A percentile compares a stretch with the other conserved stretches of the same genome.
Evolutionary conservation across 495 filamentous ascomycete species (phyloP).

Genomic region (Talaromyces trachyspermus): DNA sequence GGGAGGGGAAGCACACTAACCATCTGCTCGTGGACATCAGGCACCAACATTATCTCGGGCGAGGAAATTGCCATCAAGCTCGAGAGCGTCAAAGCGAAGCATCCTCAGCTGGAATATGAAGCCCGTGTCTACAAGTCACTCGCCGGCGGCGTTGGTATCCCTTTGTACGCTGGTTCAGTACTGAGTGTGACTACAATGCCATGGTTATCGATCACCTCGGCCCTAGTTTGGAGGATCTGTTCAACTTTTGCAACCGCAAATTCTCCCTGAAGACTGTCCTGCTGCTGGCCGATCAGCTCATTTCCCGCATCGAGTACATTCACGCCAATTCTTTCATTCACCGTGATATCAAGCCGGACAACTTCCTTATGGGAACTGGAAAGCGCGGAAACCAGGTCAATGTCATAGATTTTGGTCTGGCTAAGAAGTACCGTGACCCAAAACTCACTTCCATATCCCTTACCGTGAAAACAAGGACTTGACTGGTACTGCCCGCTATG

Average conservation of each 20-base stretch:
- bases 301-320: slow-evolving; percentile 99
- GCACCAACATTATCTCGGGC: slow-evolving; percentile 99
- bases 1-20: slow-evolving; percentile 6
- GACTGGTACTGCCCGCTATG: slow-evolving; percentile 97
- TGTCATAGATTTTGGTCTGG: slow-evolving; percentile 97
- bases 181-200: slow-evolving; percentile 99
- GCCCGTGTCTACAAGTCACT: slow-evolving; percentile 99
- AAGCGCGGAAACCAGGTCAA: slow-evolving; percentile 99
- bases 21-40: slow-evolving; percentile 26
- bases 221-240: slow-evolving; percentile 95
- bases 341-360: slow-evolving; percentile 99
- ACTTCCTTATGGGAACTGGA: slow-evolving; percentile 99
- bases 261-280: slow-evolving; percentile 98
- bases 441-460: slow-evolving; percentile 99
- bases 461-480: slow-evolving; percentile 99
- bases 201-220: slow-evolving; percentile 98
- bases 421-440: slow-evolving; percentile 99
- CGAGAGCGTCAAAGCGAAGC: slow-evolving; percentile 99
- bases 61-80: slow-evolving; percentile 99
- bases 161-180: slow-evolving; percentile 99
- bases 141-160: slow-evolving; percentile 97
- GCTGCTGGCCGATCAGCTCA: slow-evolving; percentile 93
- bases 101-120: slow-evolving; percentile 99
- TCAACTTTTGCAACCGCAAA: slow-evolving; percentile 99
- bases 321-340: slow-evolving; percentile 99